phyloP scores from a whole-genome alignment of 768 basidiomycete genomes.

The Paxillus ammoniavirescens region DNA sequence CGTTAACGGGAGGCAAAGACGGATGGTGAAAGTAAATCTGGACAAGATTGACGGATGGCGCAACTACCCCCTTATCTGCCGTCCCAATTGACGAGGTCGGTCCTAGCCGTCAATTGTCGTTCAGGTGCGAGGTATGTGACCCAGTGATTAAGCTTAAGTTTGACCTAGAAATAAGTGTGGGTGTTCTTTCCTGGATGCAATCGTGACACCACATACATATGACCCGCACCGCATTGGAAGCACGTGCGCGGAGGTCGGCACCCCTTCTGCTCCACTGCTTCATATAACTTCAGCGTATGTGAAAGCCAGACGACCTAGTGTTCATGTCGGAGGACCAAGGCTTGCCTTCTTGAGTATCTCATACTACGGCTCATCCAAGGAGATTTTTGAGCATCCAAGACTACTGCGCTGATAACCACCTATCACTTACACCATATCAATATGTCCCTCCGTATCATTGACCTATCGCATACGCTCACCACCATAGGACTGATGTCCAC shows the following conservation, averaged over 20 bases:
- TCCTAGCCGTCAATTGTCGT: no score
- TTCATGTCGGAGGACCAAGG: background rate
- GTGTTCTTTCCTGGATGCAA: no score
- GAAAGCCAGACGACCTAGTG: background rate
- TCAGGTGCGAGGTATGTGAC: no score
- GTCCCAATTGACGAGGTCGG: no score
- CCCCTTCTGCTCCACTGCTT: background rate
- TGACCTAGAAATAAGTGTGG: no score
- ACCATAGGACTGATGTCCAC: conserved; percentile 19
- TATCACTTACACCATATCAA: background rate
- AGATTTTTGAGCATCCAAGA: background rate
- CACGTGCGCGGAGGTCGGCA: background rate
- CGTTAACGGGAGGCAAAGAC: no score
- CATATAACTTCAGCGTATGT: no score
- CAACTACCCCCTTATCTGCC: no score
- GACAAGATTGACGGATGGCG: no score
- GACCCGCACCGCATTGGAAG: background rate
- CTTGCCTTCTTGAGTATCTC: no score
- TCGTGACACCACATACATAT: background rate
- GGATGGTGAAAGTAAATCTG: no score
- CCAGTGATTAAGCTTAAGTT: no score
- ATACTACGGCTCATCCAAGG: background rate
- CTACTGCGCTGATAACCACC: background rate
- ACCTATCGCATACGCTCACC: conserved; percentile 23
- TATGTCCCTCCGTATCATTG: conserved; percentile 17